These are phyloP conservation scores for Penicillium sp. DNA, from an alignment of 2,329 filamentous ascomycete genomes.

Conservation along the genomic window DNA sequence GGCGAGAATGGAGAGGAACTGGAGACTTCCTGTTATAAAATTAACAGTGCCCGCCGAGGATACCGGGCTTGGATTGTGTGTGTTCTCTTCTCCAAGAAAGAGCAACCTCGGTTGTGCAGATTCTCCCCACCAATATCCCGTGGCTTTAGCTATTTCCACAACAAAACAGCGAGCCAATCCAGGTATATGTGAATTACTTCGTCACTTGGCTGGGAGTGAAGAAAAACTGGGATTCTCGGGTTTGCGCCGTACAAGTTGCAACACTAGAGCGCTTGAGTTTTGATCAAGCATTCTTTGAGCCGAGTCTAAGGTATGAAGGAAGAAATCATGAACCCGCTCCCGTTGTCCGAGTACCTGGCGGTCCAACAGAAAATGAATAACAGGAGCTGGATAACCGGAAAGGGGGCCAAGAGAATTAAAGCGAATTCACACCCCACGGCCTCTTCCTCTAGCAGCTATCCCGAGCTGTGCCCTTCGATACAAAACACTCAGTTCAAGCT, in stretches of 20 bases:
- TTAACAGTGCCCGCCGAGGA: too few relatives aligned
- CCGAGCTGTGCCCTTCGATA: background rate
- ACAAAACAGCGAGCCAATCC: too few relatives aligned
- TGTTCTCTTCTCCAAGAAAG: background rate
- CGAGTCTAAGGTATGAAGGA: too few relatives aligned
- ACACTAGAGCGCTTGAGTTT: background rate
- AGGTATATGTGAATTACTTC: background rate
- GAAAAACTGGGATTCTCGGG: background rate
- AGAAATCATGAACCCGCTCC: too few relatives aligned
- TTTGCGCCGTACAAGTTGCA: background rate
- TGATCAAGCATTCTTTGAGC: background rate
- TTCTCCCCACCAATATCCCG: too few relatives aligned
- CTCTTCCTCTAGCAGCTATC: background rate
- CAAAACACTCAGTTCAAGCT: conserved; percentile 27
- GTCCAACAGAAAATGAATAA: too few relatives aligned
- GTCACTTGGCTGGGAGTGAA: background rate
- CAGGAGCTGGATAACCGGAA: too few relatives aligned
- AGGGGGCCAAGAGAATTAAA: background rate
- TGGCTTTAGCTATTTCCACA: too few relatives aligned
- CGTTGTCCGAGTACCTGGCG: too few relatives aligned
- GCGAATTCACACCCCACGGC: background rate
- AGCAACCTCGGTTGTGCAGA: background rate
- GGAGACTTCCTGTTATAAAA: too few relatives aligned
- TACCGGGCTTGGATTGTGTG: background rate
- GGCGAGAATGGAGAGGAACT: background rate